Percentiles rank a stretch among this genome's conserved stretches.
Conservation (phyloP, 129 eudicot species). For the Flaveria bidentis region DNA sequence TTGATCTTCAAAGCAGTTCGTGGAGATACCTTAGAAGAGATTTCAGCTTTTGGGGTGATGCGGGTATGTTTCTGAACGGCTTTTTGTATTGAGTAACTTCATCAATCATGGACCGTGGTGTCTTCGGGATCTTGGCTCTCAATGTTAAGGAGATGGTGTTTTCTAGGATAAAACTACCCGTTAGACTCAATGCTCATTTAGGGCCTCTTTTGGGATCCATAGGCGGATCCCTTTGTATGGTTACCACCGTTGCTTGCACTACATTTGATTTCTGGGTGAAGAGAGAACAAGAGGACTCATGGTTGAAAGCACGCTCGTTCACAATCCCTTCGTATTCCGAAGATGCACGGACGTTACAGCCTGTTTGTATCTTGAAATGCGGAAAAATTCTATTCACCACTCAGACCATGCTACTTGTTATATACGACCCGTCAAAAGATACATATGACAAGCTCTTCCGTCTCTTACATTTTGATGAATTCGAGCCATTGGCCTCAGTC, state of each 20-base stretch:
- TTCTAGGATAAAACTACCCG: too few relatives aligned
- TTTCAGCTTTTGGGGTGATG: not conserved
- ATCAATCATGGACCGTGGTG: too few relatives aligned
- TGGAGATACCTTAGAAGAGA: not conserved
- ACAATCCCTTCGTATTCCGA: not conserved
- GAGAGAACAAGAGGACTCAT: conserved; percentile 1
- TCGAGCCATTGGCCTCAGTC: too few relatives aligned
- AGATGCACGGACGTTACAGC: not conserved
- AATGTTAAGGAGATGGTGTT: not conserved
- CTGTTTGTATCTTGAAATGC: not conserved
- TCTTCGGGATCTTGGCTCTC: not conserved
- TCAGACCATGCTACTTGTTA: not conserved
- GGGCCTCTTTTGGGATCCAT: not conserved
- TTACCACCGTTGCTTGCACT: not conserved
- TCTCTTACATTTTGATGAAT: too few relatives aligned
- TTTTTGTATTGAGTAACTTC: not conserved
- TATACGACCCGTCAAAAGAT: not conserved
- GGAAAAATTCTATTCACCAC: not conserved
- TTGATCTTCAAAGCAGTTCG: not conserved
- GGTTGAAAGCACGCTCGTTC: conserved; percentile 12
- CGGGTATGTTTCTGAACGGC: conserved; percentile 7
- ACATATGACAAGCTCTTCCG: not conserved
- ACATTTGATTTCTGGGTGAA: conserved; percentile 12
- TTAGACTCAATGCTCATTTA: too few relatives aligned
- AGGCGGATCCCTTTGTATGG: conserved; percentile 2